Evolutionary conservation across 257 asterid genomes (phyloP).

Genomic region (Penstemon newberryi): DNA sequence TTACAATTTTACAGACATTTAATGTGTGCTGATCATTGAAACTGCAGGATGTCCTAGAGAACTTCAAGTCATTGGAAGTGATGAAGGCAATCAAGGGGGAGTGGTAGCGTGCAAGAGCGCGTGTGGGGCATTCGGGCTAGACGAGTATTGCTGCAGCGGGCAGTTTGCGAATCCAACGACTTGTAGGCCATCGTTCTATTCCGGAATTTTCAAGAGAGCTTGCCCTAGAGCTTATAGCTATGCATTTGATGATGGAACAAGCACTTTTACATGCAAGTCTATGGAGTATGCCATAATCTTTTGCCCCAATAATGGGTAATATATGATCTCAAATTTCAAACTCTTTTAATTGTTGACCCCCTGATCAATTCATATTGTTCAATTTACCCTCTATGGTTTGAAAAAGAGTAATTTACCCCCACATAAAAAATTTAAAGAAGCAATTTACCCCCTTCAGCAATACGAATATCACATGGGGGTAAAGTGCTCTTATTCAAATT

Average conservation of each 20-base stretch:
- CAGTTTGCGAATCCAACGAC: conserved; percentile 77
- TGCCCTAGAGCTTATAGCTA: conserved; percentile 68
- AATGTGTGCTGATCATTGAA: not conserved
- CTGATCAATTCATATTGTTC: too few relatives aligned
- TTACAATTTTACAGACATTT: too few relatives aligned
- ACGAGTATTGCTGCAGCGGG: conserved; percentile 82
- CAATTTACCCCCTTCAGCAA: too few relatives aligned
- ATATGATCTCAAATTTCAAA: not conserved
- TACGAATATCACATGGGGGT: too few relatives aligned
- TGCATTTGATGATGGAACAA: conserved; percentile 58
- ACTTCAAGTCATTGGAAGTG: conserved; percentile 70
- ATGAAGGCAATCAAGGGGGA: conserved; percentile 41
- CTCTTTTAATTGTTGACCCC: too few relatives aligned
- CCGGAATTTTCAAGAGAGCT: conserved; percentile 63
- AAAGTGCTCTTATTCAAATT: too few relatives aligned
- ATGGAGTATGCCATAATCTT: conserved; percentile 41
- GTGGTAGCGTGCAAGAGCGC: conserved; percentile 92
- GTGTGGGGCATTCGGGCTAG: conserved; percentile 70
- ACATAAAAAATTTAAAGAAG: too few relatives aligned
- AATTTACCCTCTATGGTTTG: too few relatives aligned
- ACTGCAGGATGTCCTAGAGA: conserved; percentile 79
- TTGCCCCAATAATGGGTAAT: conserved; percentile 39
- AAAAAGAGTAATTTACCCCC: too few relatives aligned
- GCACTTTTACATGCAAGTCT: conserved; percentile 65
- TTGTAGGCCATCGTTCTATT: conserved; percentile 72